Evolutionary conservation across 352 stramenopile species (phyloP).

Genomic region (Pythium sukuiense): DNA sequence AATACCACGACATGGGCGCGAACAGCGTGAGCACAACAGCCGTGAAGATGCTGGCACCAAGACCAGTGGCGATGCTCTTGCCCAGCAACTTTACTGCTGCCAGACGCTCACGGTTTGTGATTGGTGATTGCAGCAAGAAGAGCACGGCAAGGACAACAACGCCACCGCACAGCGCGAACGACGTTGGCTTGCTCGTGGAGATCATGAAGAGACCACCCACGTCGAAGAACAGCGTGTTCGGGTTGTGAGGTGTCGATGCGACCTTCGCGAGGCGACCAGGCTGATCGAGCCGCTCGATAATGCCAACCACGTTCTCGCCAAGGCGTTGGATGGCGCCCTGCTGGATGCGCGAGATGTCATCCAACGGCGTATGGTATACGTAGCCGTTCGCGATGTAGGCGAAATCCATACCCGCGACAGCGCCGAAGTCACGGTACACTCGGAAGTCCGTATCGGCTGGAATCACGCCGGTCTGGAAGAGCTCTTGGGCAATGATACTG

Average conservation of each 20-base stretch:
- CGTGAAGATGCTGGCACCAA: constrained; percentile 40
- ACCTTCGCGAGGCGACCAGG: constrained; percentile 53
- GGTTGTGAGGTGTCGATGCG: constrained; percentile 53
- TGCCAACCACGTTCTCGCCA: constrained; percentile 67
- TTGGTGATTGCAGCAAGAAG: constrained; percentile 44
- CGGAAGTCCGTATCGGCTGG: constrained; percentile 73
- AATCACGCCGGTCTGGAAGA: constrained; percentile 78
- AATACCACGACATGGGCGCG: constrained; percentile 71
- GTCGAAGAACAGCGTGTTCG: constrained; percentile 77
- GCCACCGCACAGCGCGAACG: constrained; percentile 38
- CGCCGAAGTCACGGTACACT: constrained; percentile 72
- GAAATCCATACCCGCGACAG: constrained; percentile 81
- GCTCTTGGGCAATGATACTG: constrained; percentile 75
- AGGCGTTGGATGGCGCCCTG: constrained; percentile 63
- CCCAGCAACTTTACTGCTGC: constrained; percentile 41
- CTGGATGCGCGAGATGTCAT: constrained; percentile 75
- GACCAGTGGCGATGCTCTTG: constrained; percentile 35
- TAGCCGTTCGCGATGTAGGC: constrained; percentile 82
- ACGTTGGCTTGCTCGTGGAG: constrained; percentile 47
- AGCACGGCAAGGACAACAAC: constrained; percentile 43
- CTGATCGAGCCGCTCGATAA: constrained; percentile 50
- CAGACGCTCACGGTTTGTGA: constrained; percentile 41
- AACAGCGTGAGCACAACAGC: constrained; percentile 58
- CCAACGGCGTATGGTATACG: constrained; percentile 74
- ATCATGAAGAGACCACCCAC: constrained; percentile 63